phyloP scores from a whole-genome alignment of 345 rosid species.

The rapeseed (Brassica napus) region DNA sequence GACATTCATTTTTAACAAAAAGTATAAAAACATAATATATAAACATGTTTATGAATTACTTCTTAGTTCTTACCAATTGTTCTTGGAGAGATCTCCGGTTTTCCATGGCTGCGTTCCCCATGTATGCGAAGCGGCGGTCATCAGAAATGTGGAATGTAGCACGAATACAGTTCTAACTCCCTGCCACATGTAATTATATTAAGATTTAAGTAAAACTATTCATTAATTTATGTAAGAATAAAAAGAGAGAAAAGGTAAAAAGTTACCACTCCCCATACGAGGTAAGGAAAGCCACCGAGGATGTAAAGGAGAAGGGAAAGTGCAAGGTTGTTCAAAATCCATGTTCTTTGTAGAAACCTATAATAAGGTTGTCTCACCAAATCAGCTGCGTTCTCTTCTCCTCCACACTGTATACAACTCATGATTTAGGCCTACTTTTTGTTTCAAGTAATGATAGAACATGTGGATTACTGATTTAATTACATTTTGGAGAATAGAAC shows the following conservation, averaged over 20 bases:
- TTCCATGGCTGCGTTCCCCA: neutral
- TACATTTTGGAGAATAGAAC: conserved; percentile 16
- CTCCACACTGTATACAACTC: conserved; percentile 2
- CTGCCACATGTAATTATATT: neutral
- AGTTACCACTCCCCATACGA: conserved; percentile 82
- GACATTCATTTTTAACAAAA: neutral
- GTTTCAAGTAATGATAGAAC: neutral
- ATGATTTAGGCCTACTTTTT: neutral
- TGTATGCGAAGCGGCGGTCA: neutral
- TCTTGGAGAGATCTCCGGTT: neutral
- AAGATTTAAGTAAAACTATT: neutral
- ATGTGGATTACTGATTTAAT: neutral
- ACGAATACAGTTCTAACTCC: neutral
- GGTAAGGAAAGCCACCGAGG: conserved; percentile 64
- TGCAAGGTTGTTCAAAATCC: conserved; percentile 43
- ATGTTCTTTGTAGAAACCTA: neutral
- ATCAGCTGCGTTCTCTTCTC: neutral
- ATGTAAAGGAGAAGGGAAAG: conserved; percentile 52
- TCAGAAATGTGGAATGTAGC: neutral
- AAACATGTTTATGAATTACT: neutral
- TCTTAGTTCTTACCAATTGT: neutral
- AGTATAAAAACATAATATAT: neutral
- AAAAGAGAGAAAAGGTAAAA: neutral
- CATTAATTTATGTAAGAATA: neutral
- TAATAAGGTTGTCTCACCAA: conserved; percentile 38